These are phyloP conservation scores for Drosera spatulata DNA, from an alignment of 179 eudicot species.

Conservation along the genomic window DNA sequence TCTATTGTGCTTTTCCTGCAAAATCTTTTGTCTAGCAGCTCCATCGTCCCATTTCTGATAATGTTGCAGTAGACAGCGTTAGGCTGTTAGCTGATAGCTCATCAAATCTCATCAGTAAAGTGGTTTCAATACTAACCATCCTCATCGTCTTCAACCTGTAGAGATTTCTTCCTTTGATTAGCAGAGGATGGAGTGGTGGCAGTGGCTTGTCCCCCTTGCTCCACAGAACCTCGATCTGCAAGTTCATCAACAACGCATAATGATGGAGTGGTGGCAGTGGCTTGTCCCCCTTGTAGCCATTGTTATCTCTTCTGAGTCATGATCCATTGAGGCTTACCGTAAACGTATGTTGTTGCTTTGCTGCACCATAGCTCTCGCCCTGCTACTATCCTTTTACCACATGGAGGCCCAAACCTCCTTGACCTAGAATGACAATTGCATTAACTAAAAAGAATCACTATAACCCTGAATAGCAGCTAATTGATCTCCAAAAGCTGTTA, in stretches of 20 bases:
- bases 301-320: not conserved
- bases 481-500: no score
- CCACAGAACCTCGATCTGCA: constrained; percentile 81
- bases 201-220: constrained; percentile 74
- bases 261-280: not conserved
- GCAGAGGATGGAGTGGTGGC: constrained; percentile 74
- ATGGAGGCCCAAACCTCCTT: constrained; percentile 38
- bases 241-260: not conserved
- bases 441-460: no score
- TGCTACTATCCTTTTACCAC: constrained; percentile 60
- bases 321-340: constrained; percentile 34
- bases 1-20: constrained; percentile 64
- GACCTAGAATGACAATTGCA: no score
- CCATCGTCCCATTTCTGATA: constrained; percentile 74
- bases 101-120: not conserved
- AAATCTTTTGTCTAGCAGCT: constrained; percentile 46
- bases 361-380: constrained; percentile 93
- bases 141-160: constrained; percentile 64
- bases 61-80: not conserved
- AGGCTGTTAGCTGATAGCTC: not conserved
- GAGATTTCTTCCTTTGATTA: constrained; percentile 84
- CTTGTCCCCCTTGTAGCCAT: no score
- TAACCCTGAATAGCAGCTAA: no score
- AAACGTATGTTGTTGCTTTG: constrained; percentile 91
- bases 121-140: constrained; percentile 30